Percentiles rank a stretch among this genome's conserved stretches.
Conservation (phyloP, 495 filamentous ascomycete genomes). For the Pyronema domesticum region DNA sequence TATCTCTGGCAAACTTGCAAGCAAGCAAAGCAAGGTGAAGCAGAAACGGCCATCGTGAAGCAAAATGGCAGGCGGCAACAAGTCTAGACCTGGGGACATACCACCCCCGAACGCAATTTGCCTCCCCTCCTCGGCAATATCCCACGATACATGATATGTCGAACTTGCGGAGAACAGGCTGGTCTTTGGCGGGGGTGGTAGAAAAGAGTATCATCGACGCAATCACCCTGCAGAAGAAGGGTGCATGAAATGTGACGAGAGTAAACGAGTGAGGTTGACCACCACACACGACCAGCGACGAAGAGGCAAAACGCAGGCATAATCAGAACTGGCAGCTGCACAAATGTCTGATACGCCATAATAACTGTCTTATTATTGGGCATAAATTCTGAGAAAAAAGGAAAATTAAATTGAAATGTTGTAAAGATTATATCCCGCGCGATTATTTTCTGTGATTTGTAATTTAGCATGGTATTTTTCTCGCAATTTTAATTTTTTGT, state of each 20-base stretch:
- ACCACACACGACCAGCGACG: too few relatives aligned
- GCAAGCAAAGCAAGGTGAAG: not conserved
- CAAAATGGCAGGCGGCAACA: not conserved
- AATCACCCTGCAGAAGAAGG: not conserved
- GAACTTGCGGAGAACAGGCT: not conserved
- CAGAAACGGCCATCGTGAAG: not conserved
- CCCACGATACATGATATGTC: not conserved
- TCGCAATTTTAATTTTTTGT: too few relatives aligned
- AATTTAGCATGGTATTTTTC: too few relatives aligned
- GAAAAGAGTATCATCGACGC: too few relatives aligned
- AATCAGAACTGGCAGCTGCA: too few relatives aligned
- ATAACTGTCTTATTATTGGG: too few relatives aligned
- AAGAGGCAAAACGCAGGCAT: not conserved
- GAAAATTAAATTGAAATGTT: too few relatives aligned
- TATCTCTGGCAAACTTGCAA: too few relatives aligned
- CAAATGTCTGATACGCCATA: too few relatives aligned
- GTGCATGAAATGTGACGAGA: constrained; percentile 2
- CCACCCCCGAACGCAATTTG: not conserved
- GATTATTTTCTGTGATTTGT: too few relatives aligned
- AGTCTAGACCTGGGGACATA: not conserved
- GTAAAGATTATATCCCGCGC: too few relatives aligned
- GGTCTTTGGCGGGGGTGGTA: not conserved
- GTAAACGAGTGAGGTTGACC: not conserved
- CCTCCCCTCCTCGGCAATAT: not conserved
- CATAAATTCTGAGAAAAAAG: too few relatives aligned